phyloP scores from a whole-genome alignment of 805 yeast species.

The Aciculoconidium aculeatum region DNA sequence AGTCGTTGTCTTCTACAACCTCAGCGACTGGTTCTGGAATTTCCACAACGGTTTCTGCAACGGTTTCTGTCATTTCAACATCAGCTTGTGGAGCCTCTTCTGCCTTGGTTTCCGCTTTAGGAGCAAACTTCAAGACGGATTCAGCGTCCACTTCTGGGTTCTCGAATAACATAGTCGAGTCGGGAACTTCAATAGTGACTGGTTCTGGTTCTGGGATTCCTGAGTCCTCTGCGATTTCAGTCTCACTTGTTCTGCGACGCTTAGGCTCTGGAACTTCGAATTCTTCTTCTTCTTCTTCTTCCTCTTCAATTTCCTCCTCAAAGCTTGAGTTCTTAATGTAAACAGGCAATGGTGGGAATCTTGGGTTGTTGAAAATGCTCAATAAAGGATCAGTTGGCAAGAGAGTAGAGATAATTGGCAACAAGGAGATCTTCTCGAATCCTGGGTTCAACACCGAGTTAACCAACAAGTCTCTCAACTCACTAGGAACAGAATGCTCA shows the following conservation, averaged over 20 bases:
- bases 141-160: no score
- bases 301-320: conserved; percentile 4
- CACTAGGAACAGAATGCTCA: conserved; percentile 21
- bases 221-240: background rate
- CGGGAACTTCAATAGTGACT: background rate
- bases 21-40: conserved; percentile 5
- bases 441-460: conserved; percentile 67
- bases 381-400: conserved; percentile 46
- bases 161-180: conserved; percentile 1
- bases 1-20: conserved; percentile 11
- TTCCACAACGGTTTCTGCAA: background rate
- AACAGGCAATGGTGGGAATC: conserved; percentile 53
- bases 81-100: conserved; percentile 1
- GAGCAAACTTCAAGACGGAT: no score
- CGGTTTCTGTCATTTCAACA: conserved; percentile 1
- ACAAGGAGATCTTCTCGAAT: conserved; percentile 51
- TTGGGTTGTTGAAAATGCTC: conserved; percentile 65
- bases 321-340: conserved; percentile 13
- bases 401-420: conserved; percentile 62
- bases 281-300: conserved; percentile 8
- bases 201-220: background rate
- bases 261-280: conserved; percentile 5
- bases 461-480: conserved; percentile 37
- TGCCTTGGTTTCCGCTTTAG: conserved; percentile 2
- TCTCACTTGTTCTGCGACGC: conserved; percentile 1